Evolutionary conservation across 139 green algal genomes (phyloP).

Genomic region (Auxenochlorella pyrenoidosa): DNA sequence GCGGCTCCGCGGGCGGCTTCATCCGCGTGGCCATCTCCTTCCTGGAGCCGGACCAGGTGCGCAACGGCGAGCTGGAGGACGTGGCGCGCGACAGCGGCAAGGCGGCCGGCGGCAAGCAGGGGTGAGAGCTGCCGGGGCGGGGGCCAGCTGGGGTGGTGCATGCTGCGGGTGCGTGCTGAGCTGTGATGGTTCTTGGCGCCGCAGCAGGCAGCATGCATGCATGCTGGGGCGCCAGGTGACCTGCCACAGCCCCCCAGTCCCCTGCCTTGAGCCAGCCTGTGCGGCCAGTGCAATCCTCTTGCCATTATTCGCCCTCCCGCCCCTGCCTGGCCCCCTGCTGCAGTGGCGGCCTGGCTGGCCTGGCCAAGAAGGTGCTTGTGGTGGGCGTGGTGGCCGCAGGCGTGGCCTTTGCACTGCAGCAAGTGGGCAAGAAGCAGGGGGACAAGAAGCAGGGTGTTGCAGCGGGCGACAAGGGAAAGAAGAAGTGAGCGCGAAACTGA

Average conservation of each 20-base stretch:
- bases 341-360: neutral
- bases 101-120: neutral
- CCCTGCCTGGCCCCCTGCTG: too few relatives aligned
- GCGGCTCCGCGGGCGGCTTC: slow-evolving; percentile 82
- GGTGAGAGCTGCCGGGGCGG: neutral
- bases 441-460: neutral
- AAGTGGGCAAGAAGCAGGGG: neutral
- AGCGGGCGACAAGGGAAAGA: neutral
- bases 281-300: too few relatives aligned
- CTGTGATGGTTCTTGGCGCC: too few relatives aligned
- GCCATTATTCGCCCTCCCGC: too few relatives aligned
- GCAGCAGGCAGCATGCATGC: too few relatives aligned
- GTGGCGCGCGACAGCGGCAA: neutral
- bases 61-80: neutral
- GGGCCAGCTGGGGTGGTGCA: too few relatives aligned
- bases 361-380: neutral
- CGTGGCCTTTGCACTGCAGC: neutral
- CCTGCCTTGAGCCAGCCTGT: too few relatives aligned
- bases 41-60: slow-evolving; percentile 46
- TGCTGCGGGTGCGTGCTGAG: too few relatives aligned
- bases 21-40: slow-evolving; percentile 86
- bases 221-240: too few relatives aligned
- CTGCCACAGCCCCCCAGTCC: too few relatives aligned
- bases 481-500: neutral
- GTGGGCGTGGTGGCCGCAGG: neutral